Base-by-base conservation (phyloP, 164 flowering plant species). In the Litsea cubeba region DNA sequence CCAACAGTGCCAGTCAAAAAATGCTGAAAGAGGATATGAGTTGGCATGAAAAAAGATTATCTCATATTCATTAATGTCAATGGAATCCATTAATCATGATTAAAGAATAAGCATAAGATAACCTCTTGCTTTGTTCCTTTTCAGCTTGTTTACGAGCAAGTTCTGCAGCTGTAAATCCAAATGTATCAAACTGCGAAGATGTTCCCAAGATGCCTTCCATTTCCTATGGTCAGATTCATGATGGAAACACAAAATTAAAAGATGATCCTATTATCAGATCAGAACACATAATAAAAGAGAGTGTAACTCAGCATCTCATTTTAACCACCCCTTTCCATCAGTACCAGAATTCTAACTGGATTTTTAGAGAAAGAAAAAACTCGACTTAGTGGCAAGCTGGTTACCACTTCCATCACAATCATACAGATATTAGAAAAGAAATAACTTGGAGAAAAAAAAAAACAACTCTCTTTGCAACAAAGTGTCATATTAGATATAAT, bases 131-230 rank as follows among this genome's bases (percentile, higher is more conserved):
- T 71, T 90, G 96, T 74, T 95, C 98, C 80, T 86, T 92, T 74
- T 89, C 96, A 70, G 89, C 91, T 82, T 92, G 87, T 78, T 86
- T 89, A 14, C 95, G 91, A 74, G 99, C 91, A 78, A 86, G 65
- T 79, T 95, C 99, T 68, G 95, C 87, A 73, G 99, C 90, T 62
- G 99, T 95, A 78, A 89, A 90, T 79, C 99, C 99, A 87, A 95
- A 95, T 50, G 98, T 95, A 84, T 95, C 97, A 84, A 93, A 95
- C 80, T 88, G 83, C 63, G 79, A 74, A 23, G 95, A 88, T 69
- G 96, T 86, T 70, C 83, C 86, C 82, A 95, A 75, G 54, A 74
- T 79, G 76, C 95, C 93, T 78, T 88, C 93, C 86, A 91, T 64
- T 75, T 95, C 98, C 97, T 94, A 77, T 40, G 46, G 46, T 7